A percentile compares a stretch with the other conserved stretches of the same genome.
These are phyloP conservation scores for Citrullus colocynthis DNA, from an alignment of 306 rosid genomes.

Conservation along the genomic window DNA sequence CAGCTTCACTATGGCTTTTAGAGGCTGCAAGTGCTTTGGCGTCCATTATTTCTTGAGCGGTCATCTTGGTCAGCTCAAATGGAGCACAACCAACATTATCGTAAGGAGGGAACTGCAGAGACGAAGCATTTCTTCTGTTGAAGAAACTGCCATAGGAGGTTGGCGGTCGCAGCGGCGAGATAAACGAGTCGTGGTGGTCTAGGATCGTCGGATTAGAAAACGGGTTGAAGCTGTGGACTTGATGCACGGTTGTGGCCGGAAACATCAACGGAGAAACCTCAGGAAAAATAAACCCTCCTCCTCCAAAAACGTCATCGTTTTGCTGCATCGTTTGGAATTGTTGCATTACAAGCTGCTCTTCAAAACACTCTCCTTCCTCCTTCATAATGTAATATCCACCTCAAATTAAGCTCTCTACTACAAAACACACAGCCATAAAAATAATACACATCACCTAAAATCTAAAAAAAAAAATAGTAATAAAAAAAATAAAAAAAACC, in stretches of 20 bases:
- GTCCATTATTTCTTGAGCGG: conserved; percentile 89
- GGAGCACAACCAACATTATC: conserved; percentile 28
- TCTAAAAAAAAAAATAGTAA: too few species aligned
- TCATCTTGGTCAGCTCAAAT: conserved; percentile 63
- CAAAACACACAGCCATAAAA: background rate
- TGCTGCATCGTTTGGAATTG: conserved; percentile 26
- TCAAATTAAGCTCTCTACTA: background rate
- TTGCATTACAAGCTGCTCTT: conserved; percentile 51
- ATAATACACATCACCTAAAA: background rate
- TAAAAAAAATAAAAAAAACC: too few species aligned
- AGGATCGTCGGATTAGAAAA: conserved; percentile 5
- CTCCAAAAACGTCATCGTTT: conserved; percentile 18
- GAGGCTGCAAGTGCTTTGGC: conserved; percentile 94
- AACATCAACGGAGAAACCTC: conserved; percentile 37
- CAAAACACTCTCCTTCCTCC: conserved; percentile 11
- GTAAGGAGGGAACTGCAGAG: conserved; percentile 43
- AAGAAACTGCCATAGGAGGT: conserved; percentile 41
- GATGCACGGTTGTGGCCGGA: conserved; percentile 36
- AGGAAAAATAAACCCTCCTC: conserved; percentile 34
- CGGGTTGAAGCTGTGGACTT: conserved; percentile 43
- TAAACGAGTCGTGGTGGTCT: conserved; percentile 42
- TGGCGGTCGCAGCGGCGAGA: conserved; percentile 24
- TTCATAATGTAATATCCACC: background rate
- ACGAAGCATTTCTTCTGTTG: conserved; percentile 46
- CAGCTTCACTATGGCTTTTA: conserved; percentile 87